phyloP scores from a whole-genome alignment of 2,329 filamentous ascomycete genomes.

The Talaromyces albobiverticillius region DNA sequence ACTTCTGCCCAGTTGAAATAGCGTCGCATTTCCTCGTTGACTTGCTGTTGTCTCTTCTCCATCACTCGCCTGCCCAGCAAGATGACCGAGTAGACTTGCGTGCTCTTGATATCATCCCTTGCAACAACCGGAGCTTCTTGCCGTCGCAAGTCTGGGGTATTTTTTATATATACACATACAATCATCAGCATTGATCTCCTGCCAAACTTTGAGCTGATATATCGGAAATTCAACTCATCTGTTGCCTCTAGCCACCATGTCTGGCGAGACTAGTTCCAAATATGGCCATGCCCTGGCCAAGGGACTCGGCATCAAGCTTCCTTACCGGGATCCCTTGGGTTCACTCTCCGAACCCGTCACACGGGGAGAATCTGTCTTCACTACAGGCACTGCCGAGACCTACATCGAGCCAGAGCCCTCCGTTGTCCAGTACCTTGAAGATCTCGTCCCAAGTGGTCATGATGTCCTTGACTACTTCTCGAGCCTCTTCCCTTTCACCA shows the following conservation, averaged over 20 bases:
- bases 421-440: constrained; percentile 66
- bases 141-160: neutral
- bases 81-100: neutral
- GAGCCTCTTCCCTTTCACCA: constrained; percentile 79
- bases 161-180: neutral
- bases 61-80: too few relatives aligned
- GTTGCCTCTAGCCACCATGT: constrained; percentile 26
- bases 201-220: neutral
- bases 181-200: neutral
- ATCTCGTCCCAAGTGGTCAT: constrained; percentile 58
- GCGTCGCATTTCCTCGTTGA: neutral
- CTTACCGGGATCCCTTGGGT: constrained; percentile 59
- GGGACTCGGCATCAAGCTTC: constrained; percentile 75
- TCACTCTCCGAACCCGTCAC: constrained; percentile 61
- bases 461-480: constrained; percentile 61
- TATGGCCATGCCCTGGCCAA: constrained; percentile 74
- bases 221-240: neutral
- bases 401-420: constrained; percentile 84
- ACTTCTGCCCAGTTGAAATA: constrained; percentile 3
- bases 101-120: neutral
- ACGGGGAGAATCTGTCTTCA: constrained; percentile 76
- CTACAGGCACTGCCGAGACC: constrained; percentile 67
- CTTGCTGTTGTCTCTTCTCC: constrained; percentile 10
- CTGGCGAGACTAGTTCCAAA: constrained; percentile 47
- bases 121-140: neutral